Percentiles rank a stretch among this genome's conserved stretches.
These are phyloP conservation scores for Orbilia javanica DNA, from an alignment of 2,329 filamentous ascomycete species.

Conservation along the genomic window DNA sequence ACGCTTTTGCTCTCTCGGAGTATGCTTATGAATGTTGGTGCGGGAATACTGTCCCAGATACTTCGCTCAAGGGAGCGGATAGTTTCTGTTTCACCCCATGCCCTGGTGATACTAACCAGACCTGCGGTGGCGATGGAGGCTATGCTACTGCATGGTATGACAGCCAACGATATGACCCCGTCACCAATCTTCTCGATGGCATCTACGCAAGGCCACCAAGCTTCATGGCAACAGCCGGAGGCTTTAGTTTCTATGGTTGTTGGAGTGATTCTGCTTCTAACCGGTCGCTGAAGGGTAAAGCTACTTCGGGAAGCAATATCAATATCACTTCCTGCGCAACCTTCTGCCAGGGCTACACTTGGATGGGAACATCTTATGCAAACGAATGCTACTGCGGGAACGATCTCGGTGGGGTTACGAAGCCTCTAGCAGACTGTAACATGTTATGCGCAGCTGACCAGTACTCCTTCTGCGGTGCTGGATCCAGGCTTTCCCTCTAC, in stretches of 20 bases:
- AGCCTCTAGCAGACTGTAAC: slow-evolving; percentile 43
- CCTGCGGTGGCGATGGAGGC: slow-evolving; percentile 63
- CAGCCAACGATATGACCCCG: slow-evolving; percentile 37
- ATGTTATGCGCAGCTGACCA: slow-evolving; percentile 51
- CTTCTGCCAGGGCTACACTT: slow-evolving; percentile 38
- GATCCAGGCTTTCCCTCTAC: slow-evolving; percentile 44
- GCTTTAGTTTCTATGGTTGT: slow-evolving; percentile 43
- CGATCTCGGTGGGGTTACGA: slow-evolving; percentile 61
- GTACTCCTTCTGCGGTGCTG: slow-evolving; percentile 52
- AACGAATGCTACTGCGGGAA: slow-evolving; percentile 67
- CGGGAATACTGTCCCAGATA: slow-evolving; percentile 61
- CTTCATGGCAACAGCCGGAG: slow-evolving; percentile 32
- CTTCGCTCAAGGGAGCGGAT: slow-evolving; percentile 39
- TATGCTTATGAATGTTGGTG: slow-evolving; percentile 59
- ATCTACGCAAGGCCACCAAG: slow-evolving; percentile 43
- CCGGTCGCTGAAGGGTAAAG: slow-evolving; percentile 36
- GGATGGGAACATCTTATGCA: slow-evolving; percentile 60
- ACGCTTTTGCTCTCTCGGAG: slow-evolving; percentile 64
- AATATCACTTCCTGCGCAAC: slow-evolving; percentile 54
- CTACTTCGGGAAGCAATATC: slow-evolving; percentile 18
- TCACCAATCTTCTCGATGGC: slow-evolving; percentile 52
- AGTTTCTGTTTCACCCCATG: slow-evolving; percentile 60
- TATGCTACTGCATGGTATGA: slow-evolving; percentile 62
- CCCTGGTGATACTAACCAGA: slow-evolving; percentile 62
- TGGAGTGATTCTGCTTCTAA: slow-evolving; percentile 45